Evolutionary conservation across 1,284 basidiomycete genomes (phyloP), one percentile per base, ranked within the genome.

Genomic region (Schizophyllum amplum): DNA sequence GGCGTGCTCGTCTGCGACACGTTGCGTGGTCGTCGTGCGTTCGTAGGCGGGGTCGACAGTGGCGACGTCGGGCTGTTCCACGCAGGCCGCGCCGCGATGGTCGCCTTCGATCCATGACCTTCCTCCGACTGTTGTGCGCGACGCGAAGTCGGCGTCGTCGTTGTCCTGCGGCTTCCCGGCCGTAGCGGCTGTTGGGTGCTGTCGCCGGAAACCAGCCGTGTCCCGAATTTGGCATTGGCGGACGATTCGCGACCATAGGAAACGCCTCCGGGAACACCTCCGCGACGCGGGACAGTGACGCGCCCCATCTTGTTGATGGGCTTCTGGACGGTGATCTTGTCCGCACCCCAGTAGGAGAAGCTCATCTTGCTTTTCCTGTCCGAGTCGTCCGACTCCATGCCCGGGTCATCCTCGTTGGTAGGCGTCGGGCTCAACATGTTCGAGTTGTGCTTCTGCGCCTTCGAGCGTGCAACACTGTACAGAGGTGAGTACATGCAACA

Each of bases 341-440:
- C 89, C 21, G 90, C 90, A 24, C 89, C 89, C 90, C 89, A 92
- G 67, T 92, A 92, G 2, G 90, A 92, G 71, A 92, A 92, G 72
- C 86, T 89, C 90, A 92, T 92, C 70, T 92, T 92, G 75, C 86
- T 88, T 74, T 91, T 92, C 69, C 84, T 81, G 68, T 92, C 89
- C 6, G 88, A 91, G 64, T 92, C 89, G 62, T 90, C 87, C 2
- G 90, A 91, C 24, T 88, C 87, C 23, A 68, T 73, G 22, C 69
- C 80, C 6, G 67, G 76, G 23, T 87, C 83, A 54, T 77, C 80
- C 50, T 81, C 81, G 4, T 87, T 87, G 61, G 89, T 75, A 24
- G 87, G 87, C 20, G 90, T 76, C 47, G 89, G 83, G 64, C 76
- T 76, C 5, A 87, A 87, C 63, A 87, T 83, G 56, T 61, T 66